Conservation (phyloP, 2,329 filamentous ascomycete species). For the Monilinia fructicola region DNA sequence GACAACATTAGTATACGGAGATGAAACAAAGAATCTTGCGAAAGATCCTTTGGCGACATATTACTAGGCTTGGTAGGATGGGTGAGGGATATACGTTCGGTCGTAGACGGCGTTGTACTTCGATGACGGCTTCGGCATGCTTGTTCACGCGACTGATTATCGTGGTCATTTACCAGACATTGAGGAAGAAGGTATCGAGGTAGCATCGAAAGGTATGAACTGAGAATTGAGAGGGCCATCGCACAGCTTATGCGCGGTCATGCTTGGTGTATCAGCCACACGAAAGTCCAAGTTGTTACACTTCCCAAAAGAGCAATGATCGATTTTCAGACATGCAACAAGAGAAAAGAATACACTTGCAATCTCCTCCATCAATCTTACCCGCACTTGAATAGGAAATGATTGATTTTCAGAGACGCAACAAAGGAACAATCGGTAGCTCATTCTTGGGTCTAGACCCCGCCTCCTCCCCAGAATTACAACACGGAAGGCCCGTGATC, state of each 20-base stretch:
- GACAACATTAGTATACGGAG: neutral
- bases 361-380: neutral
- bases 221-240: neutral
- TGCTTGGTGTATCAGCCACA: neutral
- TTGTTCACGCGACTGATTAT: neutral
- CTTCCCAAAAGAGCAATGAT: slow-evolving; percentile 21
- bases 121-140: neutral
- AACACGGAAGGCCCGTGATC: slow-evolving; percentile 13
- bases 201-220: neutral
- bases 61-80: neutral
- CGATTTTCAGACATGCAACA: slow-evolving; percentile 21
- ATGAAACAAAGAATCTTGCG: neutral
- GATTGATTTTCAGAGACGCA: slow-evolving; percentile 20
- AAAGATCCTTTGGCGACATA: neutral
- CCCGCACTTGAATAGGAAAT: slow-evolving; percentile 17
- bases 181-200: neutral
- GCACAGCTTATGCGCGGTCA: neutral
- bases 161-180: neutral
- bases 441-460: neutral
- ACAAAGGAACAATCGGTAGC: neutral
- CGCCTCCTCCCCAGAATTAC: neutral
- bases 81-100: neutral
- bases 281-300: neutral
- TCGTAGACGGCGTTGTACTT: neutral
- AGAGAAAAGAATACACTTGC: neutral